These are phyloP conservation scores for Phaffia tasmanica DNA, from an alignment of 768 basidiomycete genomes.

Conservation along the genomic window DNA sequence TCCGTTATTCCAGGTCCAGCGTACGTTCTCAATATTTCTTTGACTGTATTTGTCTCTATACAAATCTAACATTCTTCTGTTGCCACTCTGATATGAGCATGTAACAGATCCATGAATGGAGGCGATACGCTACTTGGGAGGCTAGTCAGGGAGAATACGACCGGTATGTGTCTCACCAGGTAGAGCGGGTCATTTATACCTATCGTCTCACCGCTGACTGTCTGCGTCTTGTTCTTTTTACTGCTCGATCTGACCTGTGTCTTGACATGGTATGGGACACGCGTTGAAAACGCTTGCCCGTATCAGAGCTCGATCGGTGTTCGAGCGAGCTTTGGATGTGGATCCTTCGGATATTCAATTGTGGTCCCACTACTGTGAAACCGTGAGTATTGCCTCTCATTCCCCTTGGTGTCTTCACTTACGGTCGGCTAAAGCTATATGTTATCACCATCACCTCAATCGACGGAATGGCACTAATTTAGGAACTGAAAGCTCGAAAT, in stretches of 20 bases:
- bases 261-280: not conserved
- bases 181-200: not conserved
- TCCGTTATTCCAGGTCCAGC: conserved; percentile 40
- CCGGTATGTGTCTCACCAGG: conserved; percentile 39
- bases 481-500: conserved; percentile 90
- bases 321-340: conserved; percentile 92
- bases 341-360: conserved; percentile 79
- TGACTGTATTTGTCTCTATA: too few relatives aligned
- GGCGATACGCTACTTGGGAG: conserved; percentile 51
- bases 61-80: not conserved
- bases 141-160: conserved; percentile 95
- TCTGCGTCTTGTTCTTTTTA: not conserved
- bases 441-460: not conserved
- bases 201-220: not conserved
- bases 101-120: conserved; percentile 43
- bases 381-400: conserved; percentile 6
- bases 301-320: conserved; percentile 69
- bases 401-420: too few relatives aligned
- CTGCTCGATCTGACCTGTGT: conserved; percentile 1
- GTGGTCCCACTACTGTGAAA: conserved; percentile 52
- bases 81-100: not conserved
- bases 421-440: not conserved
- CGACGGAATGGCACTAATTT: not conserved
- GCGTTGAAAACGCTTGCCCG: too few relatives aligned
- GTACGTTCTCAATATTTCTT: conserved; percentile 28